Percentiles rank a stretch among this genome's conserved stretches.
These are phyloP conservation scores for Zygosaccharomyces rouxii DNA, from an alignment of 805 yeast species.

Conservation along the genomic window DNA sequence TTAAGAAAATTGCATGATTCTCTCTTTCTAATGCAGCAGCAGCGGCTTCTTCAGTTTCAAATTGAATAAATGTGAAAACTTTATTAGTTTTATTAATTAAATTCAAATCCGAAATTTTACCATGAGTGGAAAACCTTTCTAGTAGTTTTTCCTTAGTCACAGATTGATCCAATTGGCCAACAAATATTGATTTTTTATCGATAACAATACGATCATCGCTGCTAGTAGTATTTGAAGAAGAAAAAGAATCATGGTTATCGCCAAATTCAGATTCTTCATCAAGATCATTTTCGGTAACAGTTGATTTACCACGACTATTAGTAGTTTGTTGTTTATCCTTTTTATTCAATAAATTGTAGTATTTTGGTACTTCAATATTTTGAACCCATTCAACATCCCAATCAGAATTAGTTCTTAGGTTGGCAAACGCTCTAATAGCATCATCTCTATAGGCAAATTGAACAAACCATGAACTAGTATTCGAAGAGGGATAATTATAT, in stretches of 20 bases:
- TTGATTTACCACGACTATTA: not conserved
- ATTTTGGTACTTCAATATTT: constrained; percentile 56
- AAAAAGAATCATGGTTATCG: not conserved
- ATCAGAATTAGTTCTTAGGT: constrained; percentile 48
- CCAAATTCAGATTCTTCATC: constrained; percentile 8
- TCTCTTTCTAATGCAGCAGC: constrained; percentile 84
- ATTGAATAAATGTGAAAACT: constrained; percentile 72
- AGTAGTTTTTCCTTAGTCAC: constrained; percentile 52
- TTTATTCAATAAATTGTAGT: constrained; percentile 26
- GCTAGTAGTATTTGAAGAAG: constrained; percentile 24
- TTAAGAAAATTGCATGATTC: constrained; percentile 71
- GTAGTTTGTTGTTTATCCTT: constrained; percentile 1
- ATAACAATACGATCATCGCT: constrained; percentile 37
- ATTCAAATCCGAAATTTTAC: constrained; percentile 53
- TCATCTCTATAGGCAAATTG: constrained; percentile 80
- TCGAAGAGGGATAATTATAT: constrained; percentile 19
- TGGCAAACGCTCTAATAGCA: constrained; percentile 80
- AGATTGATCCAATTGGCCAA: constrained; percentile 61
- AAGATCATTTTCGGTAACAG: not conserved
- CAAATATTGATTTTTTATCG: constrained; percentile 70
- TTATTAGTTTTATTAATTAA: constrained; percentile 49
- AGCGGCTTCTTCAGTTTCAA: constrained; percentile 62
- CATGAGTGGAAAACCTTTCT: constrained; percentile 63
- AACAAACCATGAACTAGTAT: constrained; percentile 58
- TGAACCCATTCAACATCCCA: constrained; percentile 82